These are phyloP conservation scores for Fragaria iinumae DNA, from an alignment of 306 rosid species.

Conservation along the genomic window DNA sequence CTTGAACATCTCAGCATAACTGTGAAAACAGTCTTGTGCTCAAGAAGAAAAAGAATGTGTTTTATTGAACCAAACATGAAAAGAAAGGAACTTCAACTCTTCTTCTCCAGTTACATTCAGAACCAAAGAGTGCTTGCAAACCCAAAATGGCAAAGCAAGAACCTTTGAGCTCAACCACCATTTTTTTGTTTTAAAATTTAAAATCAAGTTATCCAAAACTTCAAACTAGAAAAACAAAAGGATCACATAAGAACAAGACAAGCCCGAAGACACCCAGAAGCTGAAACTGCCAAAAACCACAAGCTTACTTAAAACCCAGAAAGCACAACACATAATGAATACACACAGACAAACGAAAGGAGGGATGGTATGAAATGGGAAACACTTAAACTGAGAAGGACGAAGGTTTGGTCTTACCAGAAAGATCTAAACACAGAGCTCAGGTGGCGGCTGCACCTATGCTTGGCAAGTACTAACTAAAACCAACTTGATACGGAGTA, in stretches of 20 bases:
- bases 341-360: background rate
- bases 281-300: background rate
- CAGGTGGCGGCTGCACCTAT: conserved; percentile 5
- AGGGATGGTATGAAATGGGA: background rate
- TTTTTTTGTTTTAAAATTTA: background rate
- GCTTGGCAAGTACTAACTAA: background rate
- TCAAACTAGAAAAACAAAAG: background rate
- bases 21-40: conserved; percentile 3
- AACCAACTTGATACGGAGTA: background rate
- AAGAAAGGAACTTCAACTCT: conserved; percentile 5
- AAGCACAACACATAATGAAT: conserved; percentile 1
- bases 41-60: background rate
- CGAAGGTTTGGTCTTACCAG: conserved; percentile 19
- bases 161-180: conserved; percentile 6
- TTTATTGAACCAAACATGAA: background rate
- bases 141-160: background rate
- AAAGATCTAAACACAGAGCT: conserved; percentile 7
- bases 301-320: background rate
- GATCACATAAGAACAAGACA: background rate
- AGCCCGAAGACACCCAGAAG: background rate
- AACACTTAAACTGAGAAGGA: background rate
- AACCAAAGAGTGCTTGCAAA: background rate
- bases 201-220: conserved; percentile 1
- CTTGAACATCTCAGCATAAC: conserved; percentile 13
- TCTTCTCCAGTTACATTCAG: conserved; percentile 1